Conservation (phyloP, 768 basidiomycete genomes). For the Arthromyces matolae region DNA sequence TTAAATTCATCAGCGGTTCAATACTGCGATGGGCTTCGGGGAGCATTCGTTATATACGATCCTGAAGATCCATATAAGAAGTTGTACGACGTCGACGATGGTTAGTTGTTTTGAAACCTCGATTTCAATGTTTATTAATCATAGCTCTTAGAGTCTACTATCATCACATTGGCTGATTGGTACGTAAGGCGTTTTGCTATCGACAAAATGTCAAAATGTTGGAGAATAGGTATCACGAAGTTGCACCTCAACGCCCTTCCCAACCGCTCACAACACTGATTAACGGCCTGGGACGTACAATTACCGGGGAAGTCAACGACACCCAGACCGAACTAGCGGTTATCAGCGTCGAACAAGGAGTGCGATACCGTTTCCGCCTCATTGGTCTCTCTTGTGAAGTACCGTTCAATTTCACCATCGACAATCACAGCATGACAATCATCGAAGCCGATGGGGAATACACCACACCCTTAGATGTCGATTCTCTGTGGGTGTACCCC, state of each 20-base stretch:
- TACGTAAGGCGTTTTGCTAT: background rate
- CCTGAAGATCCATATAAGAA: constrained; percentile 23
- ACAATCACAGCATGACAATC: constrained; percentile 41
- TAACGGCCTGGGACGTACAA: constrained; percentile 38
- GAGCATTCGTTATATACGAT: constrained; percentile 35
- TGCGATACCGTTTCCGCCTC: constrained; percentile 36
- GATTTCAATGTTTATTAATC: too few relatives aligned
- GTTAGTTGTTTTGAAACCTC: background rate
- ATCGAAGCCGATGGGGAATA: constrained; percentile 50
- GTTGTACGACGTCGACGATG: constrained; percentile 28
- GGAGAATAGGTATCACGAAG: background rate
- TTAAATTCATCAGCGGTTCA: constrained; percentile 20
- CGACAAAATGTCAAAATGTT: background rate
- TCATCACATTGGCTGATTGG: constrained; percentile 11
- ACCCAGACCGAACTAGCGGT: constrained; percentile 25
- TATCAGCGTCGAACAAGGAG: constrained; percentile 28
- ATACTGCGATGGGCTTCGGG: constrained; percentile 27
- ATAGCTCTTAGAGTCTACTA: constrained; percentile 6
- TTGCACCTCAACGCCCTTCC: constrained; percentile 1
- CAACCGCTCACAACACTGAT: constrained; percentile 21
- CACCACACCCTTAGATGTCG: constrained; percentile 37
- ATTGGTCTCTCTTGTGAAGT: constrained; percentile 31
- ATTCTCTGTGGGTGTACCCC: constrained; percentile 24
- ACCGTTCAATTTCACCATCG: constrained; percentile 40
- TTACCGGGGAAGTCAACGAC: constrained; percentile 13